Conservation (phyloP, 2,329 filamentous ascomycete genomes). For the Talaromyces sp. region DNA sequence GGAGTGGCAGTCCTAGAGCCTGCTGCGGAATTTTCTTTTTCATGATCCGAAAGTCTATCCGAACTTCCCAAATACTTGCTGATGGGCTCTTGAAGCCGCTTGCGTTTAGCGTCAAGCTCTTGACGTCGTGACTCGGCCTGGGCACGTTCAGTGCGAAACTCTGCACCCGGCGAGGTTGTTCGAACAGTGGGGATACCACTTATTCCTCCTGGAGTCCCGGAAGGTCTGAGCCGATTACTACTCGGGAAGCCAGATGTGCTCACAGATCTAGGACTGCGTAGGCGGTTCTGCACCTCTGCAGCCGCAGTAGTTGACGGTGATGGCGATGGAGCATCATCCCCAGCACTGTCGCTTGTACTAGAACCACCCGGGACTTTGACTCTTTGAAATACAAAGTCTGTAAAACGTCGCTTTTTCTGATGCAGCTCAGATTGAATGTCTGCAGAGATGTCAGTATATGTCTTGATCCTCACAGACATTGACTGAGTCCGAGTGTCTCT, state of each 20-base stretch:
- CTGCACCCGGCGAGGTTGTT: slow-evolving; percentile 42
- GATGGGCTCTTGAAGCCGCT: slow-evolving; percentile 27
- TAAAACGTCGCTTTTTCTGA: slow-evolving; percentile 47
- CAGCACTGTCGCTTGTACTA: slow-evolving; percentile 15
- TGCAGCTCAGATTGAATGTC: slow-evolving; percentile 45
- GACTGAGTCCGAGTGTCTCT: neutral
- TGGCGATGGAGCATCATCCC: slow-evolving; percentile 14
- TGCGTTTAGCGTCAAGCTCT: slow-evolving; percentile 28
- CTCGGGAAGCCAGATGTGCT: slow-evolving; percentile 28
- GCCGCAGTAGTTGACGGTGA: slow-evolving; percentile 21
- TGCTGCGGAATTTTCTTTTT: neutral
- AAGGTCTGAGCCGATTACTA: neutral
- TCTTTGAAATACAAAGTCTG: slow-evolving; percentile 47
- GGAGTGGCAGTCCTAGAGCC: slow-evolving; percentile 19
- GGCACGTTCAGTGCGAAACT: slow-evolving; percentile 35
- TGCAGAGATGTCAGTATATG: slow-evolving; percentile 21
- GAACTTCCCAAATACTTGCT: slow-evolving; percentile 14
- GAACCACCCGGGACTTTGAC: slow-evolving; percentile 29
- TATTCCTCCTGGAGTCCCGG: slow-evolving; percentile 20
- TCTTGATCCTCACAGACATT: neutral
- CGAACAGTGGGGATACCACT: slow-evolving; percentile 37
- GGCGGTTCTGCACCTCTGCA: slow-evolving; percentile 24
- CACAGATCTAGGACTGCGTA: slow-evolving; percentile 35
- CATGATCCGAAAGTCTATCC: neutral
- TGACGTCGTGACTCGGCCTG: slow-evolving; percentile 29